These are phyloP conservation scores for Centaurea solstitialis DNA, from an alignment of 129 eudicot species.

Conservation along the genomic window DNA sequence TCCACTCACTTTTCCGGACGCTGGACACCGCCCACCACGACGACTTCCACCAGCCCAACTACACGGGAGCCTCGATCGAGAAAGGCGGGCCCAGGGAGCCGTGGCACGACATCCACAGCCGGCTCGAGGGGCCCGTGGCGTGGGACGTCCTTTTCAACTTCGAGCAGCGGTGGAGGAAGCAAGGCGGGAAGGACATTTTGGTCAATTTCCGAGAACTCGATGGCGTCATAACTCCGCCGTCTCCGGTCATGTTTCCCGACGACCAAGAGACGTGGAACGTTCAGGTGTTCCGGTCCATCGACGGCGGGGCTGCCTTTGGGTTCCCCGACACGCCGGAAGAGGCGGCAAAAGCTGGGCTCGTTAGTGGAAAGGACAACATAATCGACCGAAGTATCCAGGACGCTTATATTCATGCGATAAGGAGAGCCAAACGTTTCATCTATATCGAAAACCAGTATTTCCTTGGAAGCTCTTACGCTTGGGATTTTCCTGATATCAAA, in stretches of 20 bases:
- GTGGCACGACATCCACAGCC: constrained; percentile 82
- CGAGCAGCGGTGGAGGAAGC: constrained; percentile 84
- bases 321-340: constrained; percentile 79
- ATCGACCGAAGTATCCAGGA: constrained; percentile 87
- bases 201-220: constrained; percentile 64
- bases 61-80: constrained; percentile 52
- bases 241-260: constrained; percentile 68
- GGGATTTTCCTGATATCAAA: constrained; percentile 55
- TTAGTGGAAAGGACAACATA: constrained; percentile 82
- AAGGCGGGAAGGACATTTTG: constrained; percentile 73
- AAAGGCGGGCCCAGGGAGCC: constrained; percentile 93
- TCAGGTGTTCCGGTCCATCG: constrained; percentile 74
- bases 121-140: constrained; percentile 72
- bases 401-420: constrained; percentile 79
- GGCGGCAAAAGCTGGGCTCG: constrained; percentile 71
- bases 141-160: constrained; percentile 85
- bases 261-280: constrained; percentile 80
- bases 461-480: constrained; percentile 69
- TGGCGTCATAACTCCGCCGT: constrained; percentile 54
- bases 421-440: constrained; percentile 72
- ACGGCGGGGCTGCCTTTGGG: constrained; percentile 89
- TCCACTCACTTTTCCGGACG: constrained; percentile 79
- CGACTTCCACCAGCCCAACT: constrained; percentile 87
- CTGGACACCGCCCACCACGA: constrained; percentile 78
- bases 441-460: constrained; percentile 87